Evolutionary conservation across 306 rosid genomes (phyloP), one percentile per base, ranked within the genome.

Genomic region (Ormosia semicastrata): DNA sequence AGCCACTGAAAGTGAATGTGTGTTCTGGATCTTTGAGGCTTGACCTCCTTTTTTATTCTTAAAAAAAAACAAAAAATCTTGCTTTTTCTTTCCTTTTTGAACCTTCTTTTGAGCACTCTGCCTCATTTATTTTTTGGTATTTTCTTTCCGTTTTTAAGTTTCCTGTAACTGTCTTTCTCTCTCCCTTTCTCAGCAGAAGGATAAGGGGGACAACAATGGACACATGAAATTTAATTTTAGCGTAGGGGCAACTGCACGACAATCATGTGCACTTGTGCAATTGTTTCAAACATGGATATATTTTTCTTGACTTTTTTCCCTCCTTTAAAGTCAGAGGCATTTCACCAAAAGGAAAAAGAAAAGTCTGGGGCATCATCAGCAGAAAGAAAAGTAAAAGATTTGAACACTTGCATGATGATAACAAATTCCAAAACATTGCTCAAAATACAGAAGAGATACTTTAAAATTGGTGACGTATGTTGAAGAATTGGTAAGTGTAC

Each of bases 241-340:
- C 9, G 7, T 75, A 66, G 79, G 85, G 80, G 18, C 76, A 17
- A 44, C 63, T 71, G 63, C 89, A 80, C 56, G 29, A 33, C 71
- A 71, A 63, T 84, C 86, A 73, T 79, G 87, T 75, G 87, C 75
- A 12, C 57, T 52, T 54, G 52, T 18, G 33, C 64, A 43, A 43
- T 56, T 24, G 52, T 37, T 78, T 75, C 82, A 2, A 8, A 2
- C 56, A 41, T 11, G 56, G 15, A 17, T 30, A 41, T 39, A 24
- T 24, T 24, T 15, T 8, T 37, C 0, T 39, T n/a, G 2, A 14
- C 13, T 66, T 66, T 29, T 3, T 39, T 12, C 32, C 4, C 1
- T 4, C 15, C 13, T 3, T 15, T 43, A 43, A 43, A 66, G 6
- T n/a, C 17, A 29, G 33, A 14, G 18, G 15, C 49, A 57, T 7